Evolutionary conservation across 225 moss, liverwort and hornwort genomes (phyloP).

Genomic region (Pleurozium schreberi): DNA sequence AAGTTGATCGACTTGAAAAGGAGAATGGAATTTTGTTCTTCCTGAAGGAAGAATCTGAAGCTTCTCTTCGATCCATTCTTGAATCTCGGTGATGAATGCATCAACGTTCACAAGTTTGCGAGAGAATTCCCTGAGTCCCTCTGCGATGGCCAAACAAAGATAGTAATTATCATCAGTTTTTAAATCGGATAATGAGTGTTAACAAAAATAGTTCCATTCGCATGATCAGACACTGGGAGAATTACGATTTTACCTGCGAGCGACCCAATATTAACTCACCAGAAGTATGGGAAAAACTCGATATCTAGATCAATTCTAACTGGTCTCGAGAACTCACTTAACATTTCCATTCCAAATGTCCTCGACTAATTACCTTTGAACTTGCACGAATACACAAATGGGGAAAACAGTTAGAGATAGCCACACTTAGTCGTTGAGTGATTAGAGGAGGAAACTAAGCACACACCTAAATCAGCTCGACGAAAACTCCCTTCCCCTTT

Average conservation of each 20-base stretch:
- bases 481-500: conserved; percentile 41
- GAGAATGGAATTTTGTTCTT: conserved; percentile 45
- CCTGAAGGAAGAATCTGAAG: conserved; percentile 51
- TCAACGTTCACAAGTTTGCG: conserved; percentile 62
- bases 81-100: conserved; percentile 59
- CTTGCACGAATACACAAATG: background rate
- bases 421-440: background rate
- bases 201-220: background rate
- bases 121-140: conserved; percentile 66
- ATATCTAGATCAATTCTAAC: background rate
- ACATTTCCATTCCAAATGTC: background rate
- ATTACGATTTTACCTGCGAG: background rate
- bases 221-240: background rate
- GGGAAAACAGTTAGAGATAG: background rate
- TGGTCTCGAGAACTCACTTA: background rate
- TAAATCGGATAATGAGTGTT: background rate
- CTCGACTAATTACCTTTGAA: background rate
- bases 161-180: background rate
- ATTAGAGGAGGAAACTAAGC: background rate
- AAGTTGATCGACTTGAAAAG: conserved; percentile 77
- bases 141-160: conserved; percentile 16
- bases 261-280: background rate
- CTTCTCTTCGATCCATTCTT: conserved; percentile 76
- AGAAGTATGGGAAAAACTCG: background rate
- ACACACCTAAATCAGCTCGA: conserved; percentile 31